phyloP scores from a whole-genome alignment of 768 basidiomycete genomes.

The Ramaria sp. region DNA sequence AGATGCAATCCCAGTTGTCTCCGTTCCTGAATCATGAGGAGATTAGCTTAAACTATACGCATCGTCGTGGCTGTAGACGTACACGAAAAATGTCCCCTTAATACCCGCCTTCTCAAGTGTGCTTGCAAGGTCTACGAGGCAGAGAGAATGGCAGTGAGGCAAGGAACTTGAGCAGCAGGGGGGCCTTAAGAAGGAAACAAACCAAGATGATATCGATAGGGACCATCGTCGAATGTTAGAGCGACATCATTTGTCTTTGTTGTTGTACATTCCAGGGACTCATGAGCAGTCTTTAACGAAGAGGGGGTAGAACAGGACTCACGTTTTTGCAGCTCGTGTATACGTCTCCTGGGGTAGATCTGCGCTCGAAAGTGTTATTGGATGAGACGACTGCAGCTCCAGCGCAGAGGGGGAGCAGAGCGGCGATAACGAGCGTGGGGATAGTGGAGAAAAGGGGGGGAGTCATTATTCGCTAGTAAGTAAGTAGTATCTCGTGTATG shows the following conservation, averaged over 20 bases:
- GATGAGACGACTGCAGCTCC: background rate
- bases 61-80: background rate
- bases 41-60: background rate
- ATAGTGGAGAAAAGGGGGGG: background rate
- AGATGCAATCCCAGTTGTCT: conserved; percentile 3
- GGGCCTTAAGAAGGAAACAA: background rate
- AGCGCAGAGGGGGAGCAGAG: background rate
- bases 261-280: background rate
- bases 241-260: conserved; percentile 10
- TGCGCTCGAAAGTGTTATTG: background rate
- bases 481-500: background rate
- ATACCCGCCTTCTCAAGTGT: too few species aligned
- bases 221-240: conserved; percentile 18
- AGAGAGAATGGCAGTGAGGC: background rate
- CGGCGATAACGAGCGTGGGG: background rate
- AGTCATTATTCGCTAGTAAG: background rate
- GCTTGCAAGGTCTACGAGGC: too few species aligned
- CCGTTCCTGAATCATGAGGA: background rate
- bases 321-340: background rate
- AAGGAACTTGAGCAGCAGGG: background rate
- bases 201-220: conserved; percentile 13
- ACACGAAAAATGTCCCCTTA: conserved; percentile 1
- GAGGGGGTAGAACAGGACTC: background rate
- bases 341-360: background rate
- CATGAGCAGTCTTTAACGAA: background rate